A percentile compares a stretch with the other conserved stretches of the same genome.
phyloP scores from a whole-genome alignment of 768 basidiomycete species.

The Melanogaster broomeanus region DNA sequence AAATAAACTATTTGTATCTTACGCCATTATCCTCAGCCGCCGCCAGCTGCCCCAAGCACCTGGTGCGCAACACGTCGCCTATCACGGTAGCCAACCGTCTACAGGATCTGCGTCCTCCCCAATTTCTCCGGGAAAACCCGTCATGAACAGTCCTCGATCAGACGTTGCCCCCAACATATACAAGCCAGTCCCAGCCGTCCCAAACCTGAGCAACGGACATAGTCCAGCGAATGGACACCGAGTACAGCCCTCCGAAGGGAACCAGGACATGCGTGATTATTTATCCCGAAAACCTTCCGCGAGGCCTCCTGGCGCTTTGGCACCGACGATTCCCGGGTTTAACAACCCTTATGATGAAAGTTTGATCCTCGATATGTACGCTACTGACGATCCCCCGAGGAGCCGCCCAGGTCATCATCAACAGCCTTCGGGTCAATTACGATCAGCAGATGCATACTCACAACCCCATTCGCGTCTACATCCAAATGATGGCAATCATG shows the following conservation, averaged over 20 bases:
- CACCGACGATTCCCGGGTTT: slow-evolving; percentile 29
- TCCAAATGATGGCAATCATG: slow-evolving; percentile 11
- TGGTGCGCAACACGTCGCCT: slow-evolving; percentile 12
- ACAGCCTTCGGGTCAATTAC: slow-evolving; percentile 19
- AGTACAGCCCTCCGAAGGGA: slow-evolving; percentile 2
- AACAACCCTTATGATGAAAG: slow-evolving; percentile 23
- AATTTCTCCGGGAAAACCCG: slow-evolving; percentile 15
- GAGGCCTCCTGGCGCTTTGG: slow-evolving; percentile 30
- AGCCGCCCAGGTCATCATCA: slow-evolving; percentile 21
- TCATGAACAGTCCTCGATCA: slow-evolving; percentile 6
- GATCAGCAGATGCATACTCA: slow-evolving; percentile 16
- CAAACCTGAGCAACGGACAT: slow-evolving; percentile 13
- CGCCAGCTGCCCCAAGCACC: slow-evolving; percentile 32
- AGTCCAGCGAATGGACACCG: slow-evolving; percentile 7
- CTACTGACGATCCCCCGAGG: slow-evolving; percentile 15
- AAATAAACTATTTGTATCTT: neutral
- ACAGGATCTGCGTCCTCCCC: slow-evolving; percentile 22
- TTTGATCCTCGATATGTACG: slow-evolving; percentile 23
- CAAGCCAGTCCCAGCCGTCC: slow-evolving; percentile 34
- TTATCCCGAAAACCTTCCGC: slow-evolving; percentile 20
- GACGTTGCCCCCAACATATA: slow-evolving; percentile 25
- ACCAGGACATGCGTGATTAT: slow-evolving; percentile 19
- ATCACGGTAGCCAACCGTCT: slow-evolving; percentile 18
- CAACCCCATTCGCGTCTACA: slow-evolving; percentile 11
- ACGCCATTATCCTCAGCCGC: slow-evolving; percentile 17